phyloP scores from a whole-genome alignment of 495 filamentous ascomycete species.

The Aspergillus steynii region DNA sequence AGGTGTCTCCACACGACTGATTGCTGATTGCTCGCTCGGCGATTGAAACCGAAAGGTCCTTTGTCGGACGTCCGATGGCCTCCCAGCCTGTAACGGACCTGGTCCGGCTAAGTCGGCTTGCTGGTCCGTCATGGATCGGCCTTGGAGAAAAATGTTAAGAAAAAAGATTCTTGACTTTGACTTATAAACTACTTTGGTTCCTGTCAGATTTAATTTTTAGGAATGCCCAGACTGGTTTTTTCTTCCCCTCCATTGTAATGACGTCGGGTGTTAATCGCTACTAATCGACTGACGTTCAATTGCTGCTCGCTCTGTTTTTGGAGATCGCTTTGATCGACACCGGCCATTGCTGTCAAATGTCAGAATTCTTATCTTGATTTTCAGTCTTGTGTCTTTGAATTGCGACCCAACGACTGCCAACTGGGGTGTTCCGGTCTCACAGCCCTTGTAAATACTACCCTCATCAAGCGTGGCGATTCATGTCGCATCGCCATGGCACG shows the following conservation, averaged over 20 bases:
- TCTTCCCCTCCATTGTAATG: not conserved
- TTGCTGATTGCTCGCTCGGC: too few species aligned
- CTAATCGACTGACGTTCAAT: not conserved
- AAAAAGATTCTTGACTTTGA: not conserved
- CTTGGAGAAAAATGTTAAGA: not conserved
- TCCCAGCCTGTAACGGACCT: not conserved
- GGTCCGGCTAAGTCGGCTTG: conserved; percentile 20
- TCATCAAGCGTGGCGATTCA: not conserved
- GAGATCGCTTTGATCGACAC: not conserved
- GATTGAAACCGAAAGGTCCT: not conserved
- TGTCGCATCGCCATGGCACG: conserved; percentile 17
- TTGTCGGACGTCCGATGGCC: conserved; percentile 18
- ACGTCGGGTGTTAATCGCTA: not conserved
- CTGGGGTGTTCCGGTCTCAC: not conserved
- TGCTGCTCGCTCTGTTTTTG: not conserved
- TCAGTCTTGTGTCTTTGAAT: not conserved
- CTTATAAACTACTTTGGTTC: conserved; percentile 5
- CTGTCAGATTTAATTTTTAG: conserved; percentile 5
- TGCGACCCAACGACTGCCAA: not conserved
- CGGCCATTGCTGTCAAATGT: not conserved
- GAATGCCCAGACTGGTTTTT: conserved; percentile 3
- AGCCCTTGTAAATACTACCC: not conserved
- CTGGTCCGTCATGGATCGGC: not conserved
- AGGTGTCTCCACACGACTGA: not conserved
- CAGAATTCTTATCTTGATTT: not conserved